Percentiles rank a stretch among this genome's conserved stretches.
Conservation (phyloP, 441 rosid genomes). For the Francoa sonchifolia region DNA sequence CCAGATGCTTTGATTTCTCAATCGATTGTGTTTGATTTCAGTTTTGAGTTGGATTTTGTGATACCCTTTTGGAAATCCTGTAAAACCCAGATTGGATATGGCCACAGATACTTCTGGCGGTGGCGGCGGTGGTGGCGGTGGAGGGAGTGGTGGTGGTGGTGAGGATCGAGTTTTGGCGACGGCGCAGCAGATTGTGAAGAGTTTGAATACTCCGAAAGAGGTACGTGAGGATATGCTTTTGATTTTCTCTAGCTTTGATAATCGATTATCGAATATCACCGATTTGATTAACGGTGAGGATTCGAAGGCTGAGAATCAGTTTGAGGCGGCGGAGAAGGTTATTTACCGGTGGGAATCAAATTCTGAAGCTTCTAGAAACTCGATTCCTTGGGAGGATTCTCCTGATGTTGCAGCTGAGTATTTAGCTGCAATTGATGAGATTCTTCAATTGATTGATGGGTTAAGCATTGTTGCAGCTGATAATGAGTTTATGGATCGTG, state of each 20-base stretch:
- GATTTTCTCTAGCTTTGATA: constrained; percentile 88
- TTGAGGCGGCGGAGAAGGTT: constrained; percentile 44
- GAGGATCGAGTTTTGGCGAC: constrained; percentile 96
- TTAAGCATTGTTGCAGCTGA: constrained; percentile 31
- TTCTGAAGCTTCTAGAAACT: constrained; percentile 20
- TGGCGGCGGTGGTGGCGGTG: too few relatives aligned
- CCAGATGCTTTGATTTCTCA: too few relatives aligned
- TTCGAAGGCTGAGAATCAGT: constrained; percentile 17
- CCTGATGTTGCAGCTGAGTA: constrained; percentile 57
- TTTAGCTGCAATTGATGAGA: constrained; percentile 62
- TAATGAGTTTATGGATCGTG: constrained; percentile 54
- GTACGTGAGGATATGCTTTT: constrained; percentile 90
- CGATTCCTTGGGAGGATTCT: constrained; percentile 56
- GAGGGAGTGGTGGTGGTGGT: too few relatives aligned
- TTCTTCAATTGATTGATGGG: constrained; percentile 42
- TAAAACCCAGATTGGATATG: constrained; percentile 10
- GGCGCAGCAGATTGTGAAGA: constrained; percentile 92
- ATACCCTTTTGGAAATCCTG: too few relatives aligned
- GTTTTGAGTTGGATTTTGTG: too few relatives aligned
- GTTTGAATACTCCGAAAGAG: constrained; percentile 80
- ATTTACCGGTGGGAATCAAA: constrained; percentile 43
- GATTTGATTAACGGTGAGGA: constrained; percentile 37
- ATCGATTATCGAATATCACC: constrained; percentile 83
- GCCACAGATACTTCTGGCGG: constrained; percentile 28
- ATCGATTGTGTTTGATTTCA: too few relatives aligned